Percentiles rank a stretch among this genome's conserved stretches.
These are phyloP conservation scores for Nasturtium officinale DNA, from an alignment of 345 rosid species.

Conservation along the genomic window DNA sequence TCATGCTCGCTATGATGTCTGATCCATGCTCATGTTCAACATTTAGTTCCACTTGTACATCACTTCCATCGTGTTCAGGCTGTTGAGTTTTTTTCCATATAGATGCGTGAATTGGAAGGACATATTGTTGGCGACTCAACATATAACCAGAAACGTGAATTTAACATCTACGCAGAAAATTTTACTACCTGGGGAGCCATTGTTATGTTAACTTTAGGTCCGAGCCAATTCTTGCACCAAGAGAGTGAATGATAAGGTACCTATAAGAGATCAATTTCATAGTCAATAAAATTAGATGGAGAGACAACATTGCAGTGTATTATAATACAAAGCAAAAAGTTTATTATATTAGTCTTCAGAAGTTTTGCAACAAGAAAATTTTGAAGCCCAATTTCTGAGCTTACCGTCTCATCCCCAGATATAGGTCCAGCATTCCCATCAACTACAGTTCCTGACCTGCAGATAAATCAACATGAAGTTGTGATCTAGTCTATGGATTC, in stretches of 20 bases:
- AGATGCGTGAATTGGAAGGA: too few relatives aligned
- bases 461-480: slow-evolving; percentile 37
- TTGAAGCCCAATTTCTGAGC: slow-evolving; percentile 36
- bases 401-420: slow-evolving; percentile 96
- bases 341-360: neutral
- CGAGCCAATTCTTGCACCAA: slow-evolving; percentile 98
- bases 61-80: slow-evolving; percentile 96
- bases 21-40: slow-evolving; percentile 74
- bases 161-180: neutral
- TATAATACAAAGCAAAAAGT: neutral
- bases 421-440: slow-evolving; percentile 90
- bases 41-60: slow-evolving; percentile 74
- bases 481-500: slow-evolving; percentile 18
- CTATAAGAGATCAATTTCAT: slow-evolving; percentile 46
- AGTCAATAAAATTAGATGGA: slow-evolving; percentile 1
- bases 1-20: slow-evolving; percentile 87
- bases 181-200: slow-evolving; percentile 87
- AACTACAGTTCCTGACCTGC: slow-evolving; percentile 84
- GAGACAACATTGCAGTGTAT: neutral
- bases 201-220: slow-evolving; percentile 82
- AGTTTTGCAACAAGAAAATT: slow-evolving; percentile 10
- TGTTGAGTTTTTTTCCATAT: slow-evolving; percentile 57
- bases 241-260: slow-evolving; percentile 96
- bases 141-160: slow-evolving; percentile 14
- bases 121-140: slow-evolving; percentile 7